Percentiles rank a stretch among this genome's conserved stretches.
phyloP scores from a whole-genome alignment of 2,329 filamentous ascomycete genomes.

The Pseudodiploospora longispora region DNA sequence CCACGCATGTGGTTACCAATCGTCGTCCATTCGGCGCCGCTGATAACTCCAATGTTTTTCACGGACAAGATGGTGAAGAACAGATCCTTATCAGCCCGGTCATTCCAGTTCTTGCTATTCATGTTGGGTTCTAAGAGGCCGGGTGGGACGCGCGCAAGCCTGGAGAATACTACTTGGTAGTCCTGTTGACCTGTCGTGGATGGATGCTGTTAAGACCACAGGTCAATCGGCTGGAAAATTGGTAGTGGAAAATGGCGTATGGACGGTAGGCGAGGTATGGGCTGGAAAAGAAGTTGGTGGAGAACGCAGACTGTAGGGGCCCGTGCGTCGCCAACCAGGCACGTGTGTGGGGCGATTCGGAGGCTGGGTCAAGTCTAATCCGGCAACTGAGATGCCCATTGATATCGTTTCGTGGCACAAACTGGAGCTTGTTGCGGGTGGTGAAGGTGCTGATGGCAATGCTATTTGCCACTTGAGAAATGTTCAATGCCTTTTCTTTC shows the following conservation, averaged over 20 bases:
- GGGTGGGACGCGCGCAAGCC: conserved; percentile 6
- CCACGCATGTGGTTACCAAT: conserved; percentile 54
- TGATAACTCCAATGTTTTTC: conserved; percentile 57
- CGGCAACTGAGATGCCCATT: neutral
- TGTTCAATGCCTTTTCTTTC: neutral
- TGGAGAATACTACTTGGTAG: conserved; percentile 5
- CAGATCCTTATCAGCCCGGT: conserved; percentile 53
- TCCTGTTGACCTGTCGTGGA: conserved; percentile 12
- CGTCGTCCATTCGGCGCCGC: conserved; percentile 52
- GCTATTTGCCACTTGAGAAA: conserved; percentile 4
- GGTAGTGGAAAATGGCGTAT: conserved; percentile 28
- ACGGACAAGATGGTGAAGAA: conserved; percentile 56
- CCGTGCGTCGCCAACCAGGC: conserved; percentile 16
- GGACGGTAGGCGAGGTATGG: conserved; percentile 15
- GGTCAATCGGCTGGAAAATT: conserved; percentile 31
- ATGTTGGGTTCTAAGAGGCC: conserved; percentile 16
- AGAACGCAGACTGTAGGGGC: conserved; percentile 15
- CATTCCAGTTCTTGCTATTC: conserved; percentile 55
- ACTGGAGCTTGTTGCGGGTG: conserved; percentile 1
- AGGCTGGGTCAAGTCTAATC: conserved; percentile 11
- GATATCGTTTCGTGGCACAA: neutral
- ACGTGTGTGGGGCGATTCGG: conserved; percentile 1
- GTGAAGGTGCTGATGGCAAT: conserved; percentile 7
- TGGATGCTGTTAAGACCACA: conserved; percentile 28
- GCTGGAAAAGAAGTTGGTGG: conserved; percentile 14